phyloP scores from a whole-genome alignment of 768 basidiomycete genomes.

The Termitomyces sp. region DNA sequence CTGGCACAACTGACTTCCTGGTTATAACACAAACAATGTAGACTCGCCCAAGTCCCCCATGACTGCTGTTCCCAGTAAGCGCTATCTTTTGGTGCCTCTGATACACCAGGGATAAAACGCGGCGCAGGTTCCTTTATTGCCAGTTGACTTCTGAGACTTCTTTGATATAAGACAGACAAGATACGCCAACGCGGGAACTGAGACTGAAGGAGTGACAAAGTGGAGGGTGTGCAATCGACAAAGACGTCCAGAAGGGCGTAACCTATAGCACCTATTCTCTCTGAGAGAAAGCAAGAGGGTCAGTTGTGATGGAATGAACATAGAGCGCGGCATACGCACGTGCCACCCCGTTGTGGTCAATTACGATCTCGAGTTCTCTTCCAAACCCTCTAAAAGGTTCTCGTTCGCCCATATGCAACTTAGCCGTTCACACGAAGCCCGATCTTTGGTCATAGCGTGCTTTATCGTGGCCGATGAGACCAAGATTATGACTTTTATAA shows the following conservation, averaged over 20 bases:
- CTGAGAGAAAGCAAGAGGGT: neutral
- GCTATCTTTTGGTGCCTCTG: too few relatives aligned
- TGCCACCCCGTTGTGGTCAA: neutral
- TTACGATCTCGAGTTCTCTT: neutral
- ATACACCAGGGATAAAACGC: too few relatives aligned
- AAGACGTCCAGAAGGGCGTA: neutral
- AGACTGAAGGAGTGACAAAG: neutral
- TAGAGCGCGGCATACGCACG: neutral
- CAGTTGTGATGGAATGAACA: neutral
- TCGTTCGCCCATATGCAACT: neutral
- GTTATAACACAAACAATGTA: too few relatives aligned
- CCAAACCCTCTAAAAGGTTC: neutral
- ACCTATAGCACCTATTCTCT: neutral
- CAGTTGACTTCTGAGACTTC: neutral
- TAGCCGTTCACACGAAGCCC: neutral
- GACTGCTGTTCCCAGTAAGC: too few relatives aligned
- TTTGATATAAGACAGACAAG: neutral
- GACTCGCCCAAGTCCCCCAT: too few relatives aligned
- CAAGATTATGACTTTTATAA: neutral
- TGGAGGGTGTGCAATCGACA: neutral
- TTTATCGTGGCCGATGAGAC: neutral
- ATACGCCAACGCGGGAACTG: neutral
- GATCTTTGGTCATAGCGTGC: neutral
- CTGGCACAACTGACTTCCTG: too few relatives aligned
- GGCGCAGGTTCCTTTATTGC: too few relatives aligned